phyloP scores from a whole-genome alignment of 257 asterid genomes.

The Rehmannia glutinosa region DNA sequence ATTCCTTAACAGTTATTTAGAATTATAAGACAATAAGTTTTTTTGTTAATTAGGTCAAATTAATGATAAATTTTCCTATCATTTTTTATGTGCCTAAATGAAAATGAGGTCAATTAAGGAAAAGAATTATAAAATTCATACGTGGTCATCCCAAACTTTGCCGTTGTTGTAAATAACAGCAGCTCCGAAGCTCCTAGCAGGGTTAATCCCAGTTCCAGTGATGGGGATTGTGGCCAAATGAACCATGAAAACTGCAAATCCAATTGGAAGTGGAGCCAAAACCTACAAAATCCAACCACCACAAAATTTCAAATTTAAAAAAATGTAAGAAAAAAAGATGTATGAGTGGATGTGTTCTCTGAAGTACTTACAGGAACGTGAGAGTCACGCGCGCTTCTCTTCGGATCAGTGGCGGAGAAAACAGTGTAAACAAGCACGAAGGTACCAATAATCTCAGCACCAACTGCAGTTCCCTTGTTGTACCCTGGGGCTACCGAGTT shows the following conservation, averaged over 20 bases:
- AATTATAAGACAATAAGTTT: no score
- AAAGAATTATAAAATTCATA: no score
- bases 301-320: no score
- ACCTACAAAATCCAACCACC: no score
- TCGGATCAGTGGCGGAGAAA: slow-evolving; percentile 89
- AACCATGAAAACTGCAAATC: slow-evolving; percentile 89
- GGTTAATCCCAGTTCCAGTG: slow-evolving; percentile 90
- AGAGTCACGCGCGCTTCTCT: slow-evolving; percentile 86
- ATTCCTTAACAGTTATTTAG: no score
- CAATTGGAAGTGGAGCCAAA: slow-evolving; percentile 94
- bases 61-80: no score
- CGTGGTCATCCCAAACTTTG: slow-evolving; percentile 80
- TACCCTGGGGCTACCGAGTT: slow-evolving; percentile 48
- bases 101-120: no score
- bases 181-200: slow-evolving; percentile 90
- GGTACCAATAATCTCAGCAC: slow-evolving; percentile 84
- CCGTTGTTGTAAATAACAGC: slow-evolving; percentile 63
- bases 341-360: no score
- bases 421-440: slow-evolving; percentile 85
- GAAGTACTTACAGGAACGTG: slow-evolving; percentile 76
- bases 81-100: no score
- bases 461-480: slow-evolving; percentile 68
- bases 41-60: no score
- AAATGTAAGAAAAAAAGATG: background rate
- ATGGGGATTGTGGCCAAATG: slow-evolving; percentile 91